A percentile compares a stretch with the other conserved stretches of the same genome.
These are phyloP conservation scores for Salix caprea DNA, from an alignment of 345 rosid genomes.

Conservation along the genomic window DNA sequence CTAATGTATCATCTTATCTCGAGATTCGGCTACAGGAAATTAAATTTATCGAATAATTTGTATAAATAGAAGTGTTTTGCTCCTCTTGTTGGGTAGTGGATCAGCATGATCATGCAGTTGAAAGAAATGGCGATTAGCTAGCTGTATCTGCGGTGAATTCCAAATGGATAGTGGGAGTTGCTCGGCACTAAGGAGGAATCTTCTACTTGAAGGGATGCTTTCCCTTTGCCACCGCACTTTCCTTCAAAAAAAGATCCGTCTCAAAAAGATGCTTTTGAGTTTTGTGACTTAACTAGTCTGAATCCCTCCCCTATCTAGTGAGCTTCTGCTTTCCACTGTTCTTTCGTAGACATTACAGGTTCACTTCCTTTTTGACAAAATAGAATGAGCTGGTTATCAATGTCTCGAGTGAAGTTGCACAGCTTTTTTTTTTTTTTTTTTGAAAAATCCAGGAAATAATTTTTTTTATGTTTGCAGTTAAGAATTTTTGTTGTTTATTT, in stretches of 20 bases:
- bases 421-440: too few relatives aligned
- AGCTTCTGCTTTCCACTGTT: background rate
- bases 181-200: slow-evolving; percentile 14
- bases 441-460: too few relatives aligned
- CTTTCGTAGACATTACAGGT: background rate
- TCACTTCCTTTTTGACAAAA: background rate
- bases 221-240: slow-evolving; percentile 7
- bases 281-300: background rate
- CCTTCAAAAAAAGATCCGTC: background rate
- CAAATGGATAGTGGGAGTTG: background rate
- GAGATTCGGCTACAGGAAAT: too few relatives aligned
- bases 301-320: too few relatives aligned
- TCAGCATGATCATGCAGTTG: background rate
- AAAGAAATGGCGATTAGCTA: background rate
- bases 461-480: too few relatives aligned
- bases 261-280: background rate
- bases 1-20: too few relatives aligned
- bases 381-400: background rate
- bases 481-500: too few relatives aligned
- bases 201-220: slow-evolving; percentile 8
- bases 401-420: background rate
- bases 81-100: too few relatives aligned
- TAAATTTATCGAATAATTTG: too few relatives aligned
- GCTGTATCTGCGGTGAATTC: background rate
- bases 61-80: too few relatives aligned